Evolutionary conservation across 2,329 filamentous ascomycete species (phyloP), one percentile per base, ranked within the genome.

Genomic region (Nemania serpens): DNA sequence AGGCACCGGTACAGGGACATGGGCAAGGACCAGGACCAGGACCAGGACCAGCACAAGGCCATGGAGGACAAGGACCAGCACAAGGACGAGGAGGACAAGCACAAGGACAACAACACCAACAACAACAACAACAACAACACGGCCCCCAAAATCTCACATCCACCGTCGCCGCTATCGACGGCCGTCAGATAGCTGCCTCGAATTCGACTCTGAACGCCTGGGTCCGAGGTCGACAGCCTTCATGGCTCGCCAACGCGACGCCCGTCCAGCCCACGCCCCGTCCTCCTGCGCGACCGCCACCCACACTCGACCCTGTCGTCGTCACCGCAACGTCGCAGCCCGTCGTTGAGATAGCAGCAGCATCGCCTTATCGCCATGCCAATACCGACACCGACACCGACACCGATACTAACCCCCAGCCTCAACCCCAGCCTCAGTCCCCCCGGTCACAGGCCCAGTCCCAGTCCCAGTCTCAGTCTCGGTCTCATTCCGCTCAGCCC

Each of bases 191-290:
- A 59, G 74, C 75, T 25, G 73, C 73, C 22, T 75, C 76, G 4
- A 81, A 81, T 66, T 73, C 75, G 47, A 80, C 79, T 1, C 54
- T 78, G 54, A 76, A 78, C 59, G 62, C 72, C 25, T 77, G 78
- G 63, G 67, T 79, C 20, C 75, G 76, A 42, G 71, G 73, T 49
- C 74, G 70, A 58, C 75, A 73, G 49, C 73, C 66, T 15, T 68
- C 73, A 57, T 76, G 74, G 74, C 72, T 76, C 52, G 55, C 66
- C 58, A 72, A 68, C 63, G 69, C 68, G 53, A 68, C 62, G 41
- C 69, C 73, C 29, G 69, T 68, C 39, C 68, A 70, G 63, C 73
- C 73, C 45, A 66, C 70, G 18, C 72, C 71, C 50, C 71, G 72
- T 61, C 68, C 63, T 61, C 68, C 63, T 37, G 59, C 64, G 48